These are phyloP conservation scores for Chaetoceros tenuissimus DNA, from an alignment of 108 stramenopile species.

Conservation along the genomic window DNA sequence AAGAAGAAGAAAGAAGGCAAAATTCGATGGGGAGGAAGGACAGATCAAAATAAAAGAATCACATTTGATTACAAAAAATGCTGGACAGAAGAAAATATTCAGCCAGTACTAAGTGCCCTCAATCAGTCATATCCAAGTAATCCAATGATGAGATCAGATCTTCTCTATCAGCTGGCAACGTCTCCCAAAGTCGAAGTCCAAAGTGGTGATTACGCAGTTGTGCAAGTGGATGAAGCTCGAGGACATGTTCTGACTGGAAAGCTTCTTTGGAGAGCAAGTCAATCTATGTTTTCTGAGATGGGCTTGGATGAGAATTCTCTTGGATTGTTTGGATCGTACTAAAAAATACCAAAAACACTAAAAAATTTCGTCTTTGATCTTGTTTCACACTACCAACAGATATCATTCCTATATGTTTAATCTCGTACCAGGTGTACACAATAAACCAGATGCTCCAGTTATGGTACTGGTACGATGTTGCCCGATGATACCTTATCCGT, in stretches of 20 bases:
- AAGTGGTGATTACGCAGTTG: constrained; percentile 73
- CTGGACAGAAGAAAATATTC: constrained; percentile 25
- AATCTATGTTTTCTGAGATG: constrained; percentile 13
- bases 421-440: no score
- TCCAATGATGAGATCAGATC: not conserved
- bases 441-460: no score
- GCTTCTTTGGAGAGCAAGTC: constrained; percentile 49
- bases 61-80: constrained; percentile 33
- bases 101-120: not conserved
- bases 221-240: constrained; percentile 61
- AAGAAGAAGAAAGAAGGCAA: constrained; percentile 39
- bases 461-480: no score
- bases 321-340: not conserved
- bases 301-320: not conserved
- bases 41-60: constrained; percentile 77
- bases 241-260: constrained; percentile 74
- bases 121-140: not conserved
- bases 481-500: no score
- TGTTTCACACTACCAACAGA: no score
- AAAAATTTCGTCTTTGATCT: no score
- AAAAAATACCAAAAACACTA: no score
- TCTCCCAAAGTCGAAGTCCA: constrained; percentile 24
- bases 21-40: constrained; percentile 50
- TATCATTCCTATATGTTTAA: no score
- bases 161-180: not conserved